Evolutionary conservation across 2,329 filamentous ascomycete species (phyloP), one percentile per base, ranked within the genome.

Genomic region (Sphaerulina populicola): DNA sequence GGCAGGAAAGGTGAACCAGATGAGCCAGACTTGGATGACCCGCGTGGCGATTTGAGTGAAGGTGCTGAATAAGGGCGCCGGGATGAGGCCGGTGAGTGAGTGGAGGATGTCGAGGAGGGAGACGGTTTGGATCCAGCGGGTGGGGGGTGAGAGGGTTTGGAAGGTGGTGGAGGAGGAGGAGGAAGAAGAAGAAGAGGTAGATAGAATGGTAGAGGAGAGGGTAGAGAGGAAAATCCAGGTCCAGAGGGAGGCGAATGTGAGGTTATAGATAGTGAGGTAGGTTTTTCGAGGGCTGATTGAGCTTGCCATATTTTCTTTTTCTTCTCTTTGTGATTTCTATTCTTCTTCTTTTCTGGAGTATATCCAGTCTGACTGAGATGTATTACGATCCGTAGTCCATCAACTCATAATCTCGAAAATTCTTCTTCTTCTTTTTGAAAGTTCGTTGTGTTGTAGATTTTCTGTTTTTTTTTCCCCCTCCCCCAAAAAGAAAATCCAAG

Each of bases 1-100:
- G 14, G n/a, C 31, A 7, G 50, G 38, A 30, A 44, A 52, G 9
- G 37, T 41, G 27, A 27, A 18, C 50, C 50, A 52, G 35, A 52
- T 48, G 36, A 52, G 44, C 50, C 50, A 52, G 39, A 48, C 44
- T 23, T 52, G 50, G 9, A 52, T 48, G 6, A 48, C 39, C 11
- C 50, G 38, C 3, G 50, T 52, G 12, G 21, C 50, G 45, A 48
- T 37, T 42, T 52, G 50, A 12, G 50, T 52, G 39, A 48, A 52
- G 1, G 50, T 52, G 14, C 44, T 52, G 12, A 44, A 39, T 3
- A 52, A 39, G n/a, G 50, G 50, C 4, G 50, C 44, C 2, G 50
- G 44, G 15, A 52, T 44, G 12, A 52, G 15, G 33, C 44, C 27
- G 11, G 44, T 39, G 6, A 39, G 44, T 5, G 50, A 42, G 39